Conservation (phyloP, 495 filamentous ascomycete genomes). For the Penicillium antarcticum region DNA sequence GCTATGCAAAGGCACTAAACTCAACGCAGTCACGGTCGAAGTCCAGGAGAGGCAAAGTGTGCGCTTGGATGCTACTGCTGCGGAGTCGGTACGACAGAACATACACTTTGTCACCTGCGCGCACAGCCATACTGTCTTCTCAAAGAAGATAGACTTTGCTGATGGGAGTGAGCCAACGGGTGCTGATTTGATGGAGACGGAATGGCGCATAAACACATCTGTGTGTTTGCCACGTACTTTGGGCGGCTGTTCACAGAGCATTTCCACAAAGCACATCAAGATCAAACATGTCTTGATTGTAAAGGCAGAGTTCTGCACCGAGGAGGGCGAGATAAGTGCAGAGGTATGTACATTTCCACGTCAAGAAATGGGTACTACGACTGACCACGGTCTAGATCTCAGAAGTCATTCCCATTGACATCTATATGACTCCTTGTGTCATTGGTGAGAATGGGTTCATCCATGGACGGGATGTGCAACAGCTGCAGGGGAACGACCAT, state of each 20-base stretch:
- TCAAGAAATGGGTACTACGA: background rate
- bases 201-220: slow-evolving; percentile 8
- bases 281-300: slow-evolving; percentile 14
- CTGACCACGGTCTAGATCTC: slow-evolving; percentile 8
- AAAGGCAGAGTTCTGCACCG: slow-evolving; percentile 9
- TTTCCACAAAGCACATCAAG: slow-evolving; percentile 11
- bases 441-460: slow-evolving; percentile 1
- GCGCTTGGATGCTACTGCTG: slow-evolving; percentile 17
- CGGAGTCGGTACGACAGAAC: slow-evolving; percentile 12
- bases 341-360: background rate
- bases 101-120: slow-evolving; percentile 8
- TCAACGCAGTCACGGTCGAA: slow-evolving; percentile 1
- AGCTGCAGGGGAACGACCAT: background rate
- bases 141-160: background rate
- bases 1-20: slow-evolving; percentile 4
- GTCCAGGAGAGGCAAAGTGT: slow-evolving; percentile 16
- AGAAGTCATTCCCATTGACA: slow-evolving; percentile 15
- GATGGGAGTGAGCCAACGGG: background rate
- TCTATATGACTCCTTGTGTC: slow-evolving; percentile 15
- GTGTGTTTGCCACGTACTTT: slow-evolving; percentile 14
- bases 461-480: slow-evolving; percentile 1
- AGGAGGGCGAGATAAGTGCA: background rate
- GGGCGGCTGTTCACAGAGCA: slow-evolving; percentile 12
- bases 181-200: slow-evolving; percentile 3
- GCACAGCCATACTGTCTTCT: slow-evolving; percentile 10